Percentiles rank a stretch among this genome's conserved stretches.
phyloP scores from a whole-genome alignment of 2,329 filamentous ascomycete genomes.

The Geosmithia morbida region DNA sequence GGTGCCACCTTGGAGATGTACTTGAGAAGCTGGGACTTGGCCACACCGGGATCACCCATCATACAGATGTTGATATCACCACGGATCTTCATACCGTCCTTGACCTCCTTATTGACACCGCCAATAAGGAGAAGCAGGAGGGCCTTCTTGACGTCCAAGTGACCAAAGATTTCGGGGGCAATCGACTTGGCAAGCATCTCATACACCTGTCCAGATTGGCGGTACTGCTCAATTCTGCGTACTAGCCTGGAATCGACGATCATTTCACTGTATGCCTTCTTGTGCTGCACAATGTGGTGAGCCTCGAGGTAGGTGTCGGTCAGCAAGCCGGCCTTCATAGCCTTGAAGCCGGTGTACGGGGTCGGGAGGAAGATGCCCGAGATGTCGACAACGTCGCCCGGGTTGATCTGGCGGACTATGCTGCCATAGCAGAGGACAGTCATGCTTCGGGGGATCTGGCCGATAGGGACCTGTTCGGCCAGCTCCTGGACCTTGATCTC shows the following conservation, averaged over 20 bases:
- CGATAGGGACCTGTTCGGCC: slow-evolving; percentile 97
- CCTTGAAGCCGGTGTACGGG: slow-evolving; percentile 97
- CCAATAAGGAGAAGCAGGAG: slow-evolving; percentile 90
- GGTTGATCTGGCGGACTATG: slow-evolving; percentile 74
- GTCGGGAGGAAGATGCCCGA: slow-evolving; percentile 93
- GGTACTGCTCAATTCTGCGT: slow-evolving; percentile 72
- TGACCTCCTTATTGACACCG: slow-evolving; percentile 91
- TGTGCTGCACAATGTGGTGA: slow-evolving; percentile 87
- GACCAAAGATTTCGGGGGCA: slow-evolving; percentile 91
- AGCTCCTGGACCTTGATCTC: slow-evolving; percentile 98
- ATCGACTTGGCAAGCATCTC: slow-evolving; percentile 93
- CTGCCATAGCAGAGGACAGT: slow-evolving; percentile 83
- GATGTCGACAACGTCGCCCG: slow-evolving; percentile 87
- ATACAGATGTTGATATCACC: slow-evolving; percentile 97
- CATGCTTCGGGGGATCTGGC: slow-evolving; percentile 85
- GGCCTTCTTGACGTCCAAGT: slow-evolving; percentile 95
- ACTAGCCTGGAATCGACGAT: slow-evolving; percentile 67
- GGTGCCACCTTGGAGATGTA: slow-evolving; percentile 98
- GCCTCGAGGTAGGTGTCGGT: slow-evolving; percentile 97
- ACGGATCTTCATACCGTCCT: slow-evolving; percentile 96
- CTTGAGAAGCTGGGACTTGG: slow-evolving; percentile 95
- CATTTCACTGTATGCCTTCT: slow-evolving; percentile 94
- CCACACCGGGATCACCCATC: slow-evolving; percentile 99
- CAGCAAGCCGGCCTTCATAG: slow-evolving; percentile 87
- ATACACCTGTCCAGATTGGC: slow-evolving; percentile 81